Conservation (phyloP, 148 eudicot species). For the Rhododendron vialii region DNA sequence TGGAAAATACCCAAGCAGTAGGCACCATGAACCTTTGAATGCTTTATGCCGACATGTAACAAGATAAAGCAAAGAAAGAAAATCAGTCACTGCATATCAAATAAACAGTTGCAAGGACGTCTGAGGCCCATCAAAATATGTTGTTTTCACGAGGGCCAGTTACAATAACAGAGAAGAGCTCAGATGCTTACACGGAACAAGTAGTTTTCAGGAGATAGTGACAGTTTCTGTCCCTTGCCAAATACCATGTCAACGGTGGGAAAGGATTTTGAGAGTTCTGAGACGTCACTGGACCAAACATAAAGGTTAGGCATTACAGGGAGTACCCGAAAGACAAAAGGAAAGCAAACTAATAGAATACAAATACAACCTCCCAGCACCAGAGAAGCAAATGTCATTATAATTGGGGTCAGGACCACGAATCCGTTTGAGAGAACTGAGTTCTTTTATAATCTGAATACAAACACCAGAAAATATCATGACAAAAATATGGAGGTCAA, state of each 20-base stretch:
- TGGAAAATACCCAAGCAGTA: constrained; percentile 91
- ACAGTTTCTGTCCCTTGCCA: constrained; percentile 58
- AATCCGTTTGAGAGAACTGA: constrained; percentile 53
- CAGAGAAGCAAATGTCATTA: constrained; percentile 89
- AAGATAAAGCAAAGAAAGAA: neutral
- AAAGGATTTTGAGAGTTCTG: constrained; percentile 65
- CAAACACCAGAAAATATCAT: neutral
- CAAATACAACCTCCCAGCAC: constrained; percentile 73
- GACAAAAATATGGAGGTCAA: neutral
- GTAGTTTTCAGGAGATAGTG: constrained; percentile 90
- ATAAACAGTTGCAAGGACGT: constrained; percentile 4
- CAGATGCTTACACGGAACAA: constrained; percentile 59
- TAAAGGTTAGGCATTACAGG: constrained; percentile 2
- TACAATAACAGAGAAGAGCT: neutral
- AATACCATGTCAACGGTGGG: constrained; percentile 85
- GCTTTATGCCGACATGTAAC: constrained; percentile 36
- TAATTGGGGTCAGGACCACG: constrained; percentile 90
- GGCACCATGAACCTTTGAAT: constrained; percentile 81
- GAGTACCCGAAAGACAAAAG: constrained; percentile 2
- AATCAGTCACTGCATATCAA: constrained; percentile 6
- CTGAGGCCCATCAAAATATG: neutral
- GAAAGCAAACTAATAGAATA: neutral
- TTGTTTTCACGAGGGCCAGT: neutral
- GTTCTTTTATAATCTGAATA: constrained; percentile 65
- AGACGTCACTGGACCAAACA: constrained; percentile 50